Percentiles rank a stretch among this genome's conserved stretches.
These are phyloP conservation scores for Rhytidiadelphus loreus DNA, from an alignment of 225 moss, liverwort and hornwort species.

Conservation along the genomic window DNA sequence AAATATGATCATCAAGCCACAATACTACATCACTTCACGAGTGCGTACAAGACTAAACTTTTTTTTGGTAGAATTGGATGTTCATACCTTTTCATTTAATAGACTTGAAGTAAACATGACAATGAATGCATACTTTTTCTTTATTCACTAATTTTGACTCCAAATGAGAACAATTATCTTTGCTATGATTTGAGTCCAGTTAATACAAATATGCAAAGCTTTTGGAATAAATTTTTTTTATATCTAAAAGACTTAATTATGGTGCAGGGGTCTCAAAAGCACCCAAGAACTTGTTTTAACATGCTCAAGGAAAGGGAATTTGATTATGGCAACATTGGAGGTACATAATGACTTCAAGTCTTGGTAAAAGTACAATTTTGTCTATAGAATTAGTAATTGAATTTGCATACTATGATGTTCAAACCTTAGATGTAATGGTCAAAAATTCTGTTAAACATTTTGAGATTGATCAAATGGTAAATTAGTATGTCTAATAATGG, in stretches of 20 bases:
- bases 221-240: background rate
- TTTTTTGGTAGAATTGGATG: background rate
- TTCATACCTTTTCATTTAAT: background rate
- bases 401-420: background rate
- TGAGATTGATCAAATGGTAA: background rate
- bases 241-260: background rate
- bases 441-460: background rate
- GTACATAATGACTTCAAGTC: background rate
- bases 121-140: background rate
- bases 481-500: no score
- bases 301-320: background rate
- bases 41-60: background rate
- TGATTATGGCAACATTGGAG: conserved; percentile 10
- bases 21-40: conserved; percentile 5
- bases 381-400: background rate
- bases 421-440: background rate
- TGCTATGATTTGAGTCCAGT: background rate
- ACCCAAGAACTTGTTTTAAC: background rate
- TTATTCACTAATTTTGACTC: background rate
- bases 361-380: fast-evolving
- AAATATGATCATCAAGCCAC: conserved; percentile 9
- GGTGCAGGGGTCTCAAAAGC: background rate
- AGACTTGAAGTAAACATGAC: background rate
- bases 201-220: background rate
- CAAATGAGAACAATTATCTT: background rate